Evolutionary conservation across 805 yeast species (phyloP), one percentile per base, ranked within the genome.

Genomic region (Schizosaccharomyces octosporus): DNA sequence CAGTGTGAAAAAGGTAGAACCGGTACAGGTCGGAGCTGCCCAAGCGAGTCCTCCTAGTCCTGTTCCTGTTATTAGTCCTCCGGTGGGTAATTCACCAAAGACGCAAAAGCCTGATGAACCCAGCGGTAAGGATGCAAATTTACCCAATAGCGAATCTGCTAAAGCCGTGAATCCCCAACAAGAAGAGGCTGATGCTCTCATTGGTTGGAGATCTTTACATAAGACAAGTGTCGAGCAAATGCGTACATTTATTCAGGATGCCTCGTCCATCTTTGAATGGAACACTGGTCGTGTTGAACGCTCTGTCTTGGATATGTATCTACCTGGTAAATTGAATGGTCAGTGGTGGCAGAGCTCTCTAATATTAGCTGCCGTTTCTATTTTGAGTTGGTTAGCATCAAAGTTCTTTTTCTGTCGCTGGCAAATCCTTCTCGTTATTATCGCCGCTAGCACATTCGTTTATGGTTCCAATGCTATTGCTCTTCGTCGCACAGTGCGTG

Each of bases 291-390:
- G 57, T 51, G 57, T 51, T 11, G 57, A 21, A 15, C 57, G 31
- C 19, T 24, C 57, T 7, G 32, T 51, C 5, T 51, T 51, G 57
- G 57, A 51, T 7, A 51, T 29, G 57, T 51, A 51, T 29, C n/a
- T 29, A 24, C 36, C 57, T 5, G 31, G 32, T 24, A 51, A 51
- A 29, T 51, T 51, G 29, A 51, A 85, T 67, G 99, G 99, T 61
- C 97, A 93, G 69, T 93, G 99, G 99, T 93, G 84, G 70, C 98
- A 93, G 71, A 83, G 83, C 61, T 82, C 83, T n/a, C 95, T 80
- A 0, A 76, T 82, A 43, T 73, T 87, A 62, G 75, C 84, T 39
- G 70, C 78, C 29, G 87, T 84, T 6, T 88, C 85, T 0, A 69
- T 85, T 17, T 69, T 84, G 17, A 85, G 95, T 4, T 89, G 93